Evolutionary conservation across 192 early-diverging fungal species (phyloP), one percentile per base, ranked within the genome.

Genomic region (Pilobolus umbonatus): DNA sequence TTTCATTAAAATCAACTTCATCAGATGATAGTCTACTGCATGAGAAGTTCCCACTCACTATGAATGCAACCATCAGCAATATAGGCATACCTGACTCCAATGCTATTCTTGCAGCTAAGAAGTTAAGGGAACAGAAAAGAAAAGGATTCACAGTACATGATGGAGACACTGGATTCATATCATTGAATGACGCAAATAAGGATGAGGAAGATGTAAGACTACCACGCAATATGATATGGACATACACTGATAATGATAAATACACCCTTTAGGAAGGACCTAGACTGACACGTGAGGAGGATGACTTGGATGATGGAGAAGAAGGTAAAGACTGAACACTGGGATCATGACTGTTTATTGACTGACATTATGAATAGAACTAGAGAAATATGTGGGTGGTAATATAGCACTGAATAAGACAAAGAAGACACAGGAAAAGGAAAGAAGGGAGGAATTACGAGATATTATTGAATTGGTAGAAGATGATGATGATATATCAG

Each of bases 291-390:
- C 68, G 81, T 10, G 81, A 83, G 58, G 81, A 83, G 42, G 81
- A 83, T 45, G 81, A 83, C 25, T 65, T 75, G 8, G 81, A 83
- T 61, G 79, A 71, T 14, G 81, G 79, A 36, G 79, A 74, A 64
- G 81, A 39, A 45, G 42, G 34, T 57, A 44, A 35, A n/a, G 25
- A 14, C 17, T 5, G 42, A 1, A 28, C 14, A 42, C 21, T 25
- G 38, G 2, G 22, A 25, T 56, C 1, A 60, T 9, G 8, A 31
- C 21, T 32, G 17, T 8, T 1, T 19, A 15, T n/a, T 4, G 12
- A 45, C 44, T 45, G n/a, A 14, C 29, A 14, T 6, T 14, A 14
- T 12, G n/a, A 49, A 32, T 50, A 75, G 80, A 83, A 44, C 67
- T 75, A 17, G 80, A 80, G n/a, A 71, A 68, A 24, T 68, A 78